Conservation (phyloP, 2,329 filamentous ascomycete genomes). For the Hypoxylon sp. region DNA sequence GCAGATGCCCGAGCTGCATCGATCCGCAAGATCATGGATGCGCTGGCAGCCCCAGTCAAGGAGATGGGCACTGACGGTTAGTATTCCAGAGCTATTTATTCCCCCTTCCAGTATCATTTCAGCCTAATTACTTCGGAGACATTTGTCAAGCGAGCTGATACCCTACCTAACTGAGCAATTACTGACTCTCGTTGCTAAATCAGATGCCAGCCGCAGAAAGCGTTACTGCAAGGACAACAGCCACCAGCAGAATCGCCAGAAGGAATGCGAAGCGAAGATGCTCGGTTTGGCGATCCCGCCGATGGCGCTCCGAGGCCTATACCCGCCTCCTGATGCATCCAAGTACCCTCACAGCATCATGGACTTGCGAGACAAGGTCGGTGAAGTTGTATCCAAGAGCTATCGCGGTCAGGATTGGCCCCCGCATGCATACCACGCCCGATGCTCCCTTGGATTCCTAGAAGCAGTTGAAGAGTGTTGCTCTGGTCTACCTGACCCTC, state of each 20-base stretch:
- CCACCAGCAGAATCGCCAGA: constrained; percentile 15
- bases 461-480: constrained; percentile 22
- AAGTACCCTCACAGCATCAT: constrained; percentile 35
- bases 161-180: too few species aligned
- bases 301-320: constrained; percentile 31
- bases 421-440: constrained; percentile 37
- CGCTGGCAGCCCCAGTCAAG: neutral
- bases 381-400: constrained; percentile 28
- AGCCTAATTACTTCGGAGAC: too few species aligned
- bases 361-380: constrained; percentile 28
- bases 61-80: neutral
- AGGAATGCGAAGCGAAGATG: constrained; percentile 42
- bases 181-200: too few species aligned
- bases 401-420: constrained; percentile 37
- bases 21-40: neutral
- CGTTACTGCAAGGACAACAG: constrained; percentile 37
- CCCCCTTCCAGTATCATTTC: too few species aligned
- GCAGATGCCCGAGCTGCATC: neutral
- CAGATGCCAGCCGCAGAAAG: constrained; percentile 12
- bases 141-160: too few species aligned
- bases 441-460: constrained; percentile 37
- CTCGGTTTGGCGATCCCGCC: constrained; percentile 35
- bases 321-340: constrained; percentile 35
- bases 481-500: constrained; percentile 29
- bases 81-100: too few species aligned